Conservation (phyloP, 148 eudicot genomes). For the Rhododendron vialii region DNA sequence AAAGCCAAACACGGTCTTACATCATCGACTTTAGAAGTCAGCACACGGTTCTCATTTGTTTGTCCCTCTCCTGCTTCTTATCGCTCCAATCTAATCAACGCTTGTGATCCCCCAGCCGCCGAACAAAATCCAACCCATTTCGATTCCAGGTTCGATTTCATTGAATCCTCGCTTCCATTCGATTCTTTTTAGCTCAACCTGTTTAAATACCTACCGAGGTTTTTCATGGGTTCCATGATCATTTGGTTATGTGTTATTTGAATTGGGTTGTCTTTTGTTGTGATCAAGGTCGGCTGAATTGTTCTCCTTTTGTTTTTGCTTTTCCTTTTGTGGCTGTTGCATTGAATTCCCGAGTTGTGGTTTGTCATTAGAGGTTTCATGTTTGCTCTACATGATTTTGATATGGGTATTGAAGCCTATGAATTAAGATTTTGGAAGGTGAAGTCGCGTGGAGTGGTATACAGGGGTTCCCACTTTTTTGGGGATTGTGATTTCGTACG, state of each 20-base stretch:
- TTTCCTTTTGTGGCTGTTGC: background rate
- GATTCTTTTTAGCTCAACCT: background rate
- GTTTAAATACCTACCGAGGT: background rate
- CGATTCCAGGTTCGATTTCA: background rate
- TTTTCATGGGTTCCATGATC: background rate
- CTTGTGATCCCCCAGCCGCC: background rate
- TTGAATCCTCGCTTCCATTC: background rate
- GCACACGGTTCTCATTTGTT: background rate
- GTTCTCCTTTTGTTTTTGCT: background rate
- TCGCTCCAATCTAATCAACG: background rate
- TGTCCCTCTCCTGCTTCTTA: background rate
- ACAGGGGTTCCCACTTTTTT: background rate
- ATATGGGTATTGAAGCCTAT: background rate
- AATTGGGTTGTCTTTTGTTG: background rate
- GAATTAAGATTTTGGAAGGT: background rate
- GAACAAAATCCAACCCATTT: background rate
- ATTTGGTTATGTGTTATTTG: background rate
- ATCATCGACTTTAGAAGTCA: background rate
- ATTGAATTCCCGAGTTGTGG: background rate
- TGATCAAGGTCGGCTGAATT: background rate
- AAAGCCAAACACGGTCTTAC: conserved; percentile 1
- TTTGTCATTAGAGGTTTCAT: background rate
- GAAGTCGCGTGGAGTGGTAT: background rate
- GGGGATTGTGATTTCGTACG: background rate
- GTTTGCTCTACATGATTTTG: background rate